Evolutionary conservation across 2,329 filamentous ascomycete species (phyloP), one percentile per base, ranked within the genome.

Genomic region (Cladosporium sp.): DNA sequence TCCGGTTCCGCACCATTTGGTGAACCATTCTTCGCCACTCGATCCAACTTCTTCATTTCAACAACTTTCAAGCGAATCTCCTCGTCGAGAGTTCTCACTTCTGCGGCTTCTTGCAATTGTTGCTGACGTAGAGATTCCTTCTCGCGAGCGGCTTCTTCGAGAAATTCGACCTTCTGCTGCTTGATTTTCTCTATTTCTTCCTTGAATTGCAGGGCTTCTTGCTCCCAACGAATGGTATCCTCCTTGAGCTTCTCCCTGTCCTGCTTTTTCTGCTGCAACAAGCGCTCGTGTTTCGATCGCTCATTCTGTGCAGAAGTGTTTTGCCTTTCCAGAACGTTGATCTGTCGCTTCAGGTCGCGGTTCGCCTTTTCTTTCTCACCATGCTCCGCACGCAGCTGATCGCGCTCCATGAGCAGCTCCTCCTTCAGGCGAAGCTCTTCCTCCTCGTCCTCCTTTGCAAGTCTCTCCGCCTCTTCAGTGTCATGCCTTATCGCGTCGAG

Each of bases 351-450:
- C 55, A 97, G 75, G 68, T 91, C 91, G 44, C 90, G 86, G 49
- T 91, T 97, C 51, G 87, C 89, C 67, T 95, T 91, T 63, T 97
- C 93, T 71, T 95, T 96, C 68, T 96, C 90, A 70, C 90, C 94
- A 55, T 94, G 79, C 19, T 86, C 81, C 61, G 87, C 86, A 66
- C 83, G 87, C 70, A 96, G 85, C 51, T 87, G 83, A 63, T 95
- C 90, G 59, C 90, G 88, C 66, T 96, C 90, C 58, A 85, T 85
- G 56, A 87, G 84, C 32, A 96, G 64, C 10, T 75, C 71, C 1
- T 71, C 71, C 60, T 77, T 79, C 28, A 72, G 69, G 1, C 69
- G 69, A 48, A 73, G 66, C 57, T 78, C 80, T 48, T 81, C 79
- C 40, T 80, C 78, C 59, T 82, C 80, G 42, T 82, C 80, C 37